phyloP scores from a whole-genome alignment of 306 rosid species.

The Clitoria ternatea region DNA sequence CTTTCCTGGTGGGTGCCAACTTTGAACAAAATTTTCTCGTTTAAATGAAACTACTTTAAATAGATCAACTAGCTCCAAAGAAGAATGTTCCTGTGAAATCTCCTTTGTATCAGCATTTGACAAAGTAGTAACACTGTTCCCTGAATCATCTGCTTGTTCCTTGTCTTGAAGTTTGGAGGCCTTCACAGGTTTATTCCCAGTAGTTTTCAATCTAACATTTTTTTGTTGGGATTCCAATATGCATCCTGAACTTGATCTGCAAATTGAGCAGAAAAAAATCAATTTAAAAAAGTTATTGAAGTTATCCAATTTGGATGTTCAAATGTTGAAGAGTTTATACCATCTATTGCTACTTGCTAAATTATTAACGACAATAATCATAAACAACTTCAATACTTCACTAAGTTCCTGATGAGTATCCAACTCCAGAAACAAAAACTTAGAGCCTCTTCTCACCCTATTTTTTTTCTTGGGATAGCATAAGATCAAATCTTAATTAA shows the following conservation, averaged over 20 bases:
- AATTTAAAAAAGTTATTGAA: background rate
- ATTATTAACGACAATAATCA: background rate
- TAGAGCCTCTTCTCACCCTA: background rate
- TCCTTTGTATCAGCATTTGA: slow-evolving; percentile 31
- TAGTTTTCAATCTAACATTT: slow-evolving; percentile 33
- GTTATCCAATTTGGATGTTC: background rate
- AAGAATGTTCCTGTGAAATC: slow-evolving; percentile 28
- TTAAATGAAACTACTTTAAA: slow-evolving; percentile 51
- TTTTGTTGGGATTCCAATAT: slow-evolving; percentile 65
- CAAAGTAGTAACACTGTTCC: slow-evolving; percentile 22
- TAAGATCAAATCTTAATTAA: background rate
- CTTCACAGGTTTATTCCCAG: slow-evolving; percentile 34
- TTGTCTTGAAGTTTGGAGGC: slow-evolving; percentile 34
- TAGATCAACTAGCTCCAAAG: slow-evolving; percentile 41
- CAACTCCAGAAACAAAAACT: background rate
- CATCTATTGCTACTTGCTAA: background rate
- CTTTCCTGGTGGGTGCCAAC: slow-evolving; percentile 42
- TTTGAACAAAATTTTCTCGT: slow-evolving; percentile 66
- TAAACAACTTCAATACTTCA: background rate
- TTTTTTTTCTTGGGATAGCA: background rate
- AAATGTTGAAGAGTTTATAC: background rate
- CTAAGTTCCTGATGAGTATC: slow-evolving; percentile 1
- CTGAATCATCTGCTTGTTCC: slow-evolving; percentile 31
- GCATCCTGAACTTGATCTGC: slow-evolving; percentile 76
- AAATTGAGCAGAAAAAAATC: slow-evolving; percentile 9